Evolutionary conservation across 1,139 yeast genomes (phyloP), one percentile per base, ranked within the genome.

Genomic region (Pneumocystis canis): DNA sequence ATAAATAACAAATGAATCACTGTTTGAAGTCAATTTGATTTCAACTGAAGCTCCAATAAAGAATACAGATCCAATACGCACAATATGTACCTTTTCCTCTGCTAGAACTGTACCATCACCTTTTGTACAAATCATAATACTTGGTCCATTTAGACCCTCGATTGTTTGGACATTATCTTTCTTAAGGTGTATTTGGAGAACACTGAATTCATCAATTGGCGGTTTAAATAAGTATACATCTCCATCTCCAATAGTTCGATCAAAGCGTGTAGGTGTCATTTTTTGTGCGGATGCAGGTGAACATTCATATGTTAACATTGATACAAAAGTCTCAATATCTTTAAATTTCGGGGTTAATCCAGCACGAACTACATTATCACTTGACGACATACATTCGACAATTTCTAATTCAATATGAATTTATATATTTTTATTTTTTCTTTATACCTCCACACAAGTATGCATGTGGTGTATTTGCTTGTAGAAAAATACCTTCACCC

Each of bases 341-440:
- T 90, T 92, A 78, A 90, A 92, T 76, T 94, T 92, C 65, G 98
- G 98, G 16, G 98, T 92, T 78, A 92, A 92, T 9, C 98, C 99
- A 6, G 97, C 96, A 75, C 98, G 84, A 60, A 92, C 97, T 65
- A 92, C 99, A 71, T 92, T 92, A 74, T 92, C 99, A 56, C 95
- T 85, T 14, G 97, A 97, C 61, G 98, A 98, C 99, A 92, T 92
- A 78, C 98, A 94, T 77, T 92, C 99, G 71, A 92, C 90, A 69
- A 92, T 92, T 74, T 92, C 97, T 57, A 35, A 20, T 32, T 35
- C 40, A 25, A 28, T 57, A 3, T 57, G 9, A 39, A 30, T 28
- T 11, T 11, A 2, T 57, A 25, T 20, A 20, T 25, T 47, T 47
- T 47, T 11, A 9, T 14, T 57, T 14, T 35, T 33, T 35, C 4